Evolutionary conservation across 495 filamentous ascomycete genomes (phyloP).

Genomic region (Neurospora intermedia): DNA sequence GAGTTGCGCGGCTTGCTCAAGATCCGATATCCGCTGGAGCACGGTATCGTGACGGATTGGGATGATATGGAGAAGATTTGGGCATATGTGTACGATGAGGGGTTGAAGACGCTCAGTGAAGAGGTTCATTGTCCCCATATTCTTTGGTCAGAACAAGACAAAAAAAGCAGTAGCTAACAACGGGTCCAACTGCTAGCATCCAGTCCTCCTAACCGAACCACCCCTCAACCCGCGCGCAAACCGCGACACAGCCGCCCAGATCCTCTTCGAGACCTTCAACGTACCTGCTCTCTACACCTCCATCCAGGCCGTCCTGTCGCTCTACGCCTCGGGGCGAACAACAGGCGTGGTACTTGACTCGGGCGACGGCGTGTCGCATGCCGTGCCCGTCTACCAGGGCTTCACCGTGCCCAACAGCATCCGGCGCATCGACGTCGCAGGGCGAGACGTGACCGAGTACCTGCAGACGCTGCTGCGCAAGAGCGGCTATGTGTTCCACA

Average conservation of each 20-base stretch:
- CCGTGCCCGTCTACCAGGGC: constrained; percentile 94
- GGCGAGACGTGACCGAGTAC: constrained; percentile 95
- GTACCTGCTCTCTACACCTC: constrained; percentile 93
- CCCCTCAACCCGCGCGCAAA: constrained; percentile 93
- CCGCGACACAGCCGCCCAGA: constrained; percentile 92
- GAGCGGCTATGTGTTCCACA: constrained; percentile 89
- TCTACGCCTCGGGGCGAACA: constrained; percentile 93
- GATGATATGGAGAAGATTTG: constrained; percentile 99
- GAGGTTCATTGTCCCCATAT: constrained; percentile 48
- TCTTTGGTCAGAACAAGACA: not conserved
- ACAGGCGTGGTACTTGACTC: constrained; percentile 94
- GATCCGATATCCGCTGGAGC: constrained; percentile 89
- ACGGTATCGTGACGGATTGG: constrained; percentile 99
- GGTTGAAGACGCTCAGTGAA: constrained; percentile 88
- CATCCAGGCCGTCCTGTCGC: constrained; percentile 91
- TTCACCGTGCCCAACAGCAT: constrained; percentile 96
- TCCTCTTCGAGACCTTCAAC: constrained; percentile 98
- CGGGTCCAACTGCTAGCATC: constrained; percentile 47
- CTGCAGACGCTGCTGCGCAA: constrained; percentile 86
- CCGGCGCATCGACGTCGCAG: constrained; percentile 89
- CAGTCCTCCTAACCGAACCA: constrained; percentile 91
- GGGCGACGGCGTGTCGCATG: constrained; percentile 94
- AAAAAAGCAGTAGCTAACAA: constrained; percentile 3
- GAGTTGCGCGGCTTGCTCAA: constrained; percentile 89
- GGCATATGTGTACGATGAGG: constrained; percentile 57